Base-by-base conservation (phyloP, 495 filamentous ascomycete genomes). In the Penicillium manginii region DNA sequence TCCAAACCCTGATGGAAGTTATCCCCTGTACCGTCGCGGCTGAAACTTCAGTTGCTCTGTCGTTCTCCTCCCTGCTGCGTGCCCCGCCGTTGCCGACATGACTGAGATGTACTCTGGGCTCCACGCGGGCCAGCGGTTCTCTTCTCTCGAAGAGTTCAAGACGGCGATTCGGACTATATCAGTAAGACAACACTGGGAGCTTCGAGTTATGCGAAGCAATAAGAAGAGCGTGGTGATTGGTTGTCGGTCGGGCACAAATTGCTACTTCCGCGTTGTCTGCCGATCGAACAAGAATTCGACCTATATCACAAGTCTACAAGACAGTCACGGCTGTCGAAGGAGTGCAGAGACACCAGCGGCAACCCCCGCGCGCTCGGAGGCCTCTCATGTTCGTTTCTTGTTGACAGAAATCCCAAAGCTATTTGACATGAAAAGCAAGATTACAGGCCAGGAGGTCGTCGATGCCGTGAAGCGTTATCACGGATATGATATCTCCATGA, bases 171-270 rank as follows among this genome's bases (percentile, higher is more conserved):
- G 77, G 48, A 77, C 68, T 57, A 78, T 80, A 59, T 78, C 77
- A 14, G 75, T 80, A 29, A 62, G 75, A 18, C 77, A 80, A 50
- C 75, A 80, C 55, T 80, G 77, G 77, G 75, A 80, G 59, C 72
- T 80, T 37, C 74, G 77, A 29, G 77, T 78, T 26, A 71, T 71
- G 50, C 68, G 77, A 33, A 80, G 75, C 68, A 78, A 78, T 55
- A 78, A 78, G 64, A 78, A 80, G 51, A 80, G 77, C 35, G 77
- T 80, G 42, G 77, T 80, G 9, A 72, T 78, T 52, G 74, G 75
- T 18, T 80, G 77, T 60, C 71, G 75, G 40, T 78, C 77, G 11
- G 72, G 67, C 15, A 55, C 60, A 59, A 77, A 73, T 69, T 78
- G 77, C 60, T 76, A 66, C 58, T 80, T 78, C 52, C 77, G 77